Evolutionary conservation across 768 basidiomycete genomes (phyloP).

Genomic region (Boletus subparvulus): DNA sequence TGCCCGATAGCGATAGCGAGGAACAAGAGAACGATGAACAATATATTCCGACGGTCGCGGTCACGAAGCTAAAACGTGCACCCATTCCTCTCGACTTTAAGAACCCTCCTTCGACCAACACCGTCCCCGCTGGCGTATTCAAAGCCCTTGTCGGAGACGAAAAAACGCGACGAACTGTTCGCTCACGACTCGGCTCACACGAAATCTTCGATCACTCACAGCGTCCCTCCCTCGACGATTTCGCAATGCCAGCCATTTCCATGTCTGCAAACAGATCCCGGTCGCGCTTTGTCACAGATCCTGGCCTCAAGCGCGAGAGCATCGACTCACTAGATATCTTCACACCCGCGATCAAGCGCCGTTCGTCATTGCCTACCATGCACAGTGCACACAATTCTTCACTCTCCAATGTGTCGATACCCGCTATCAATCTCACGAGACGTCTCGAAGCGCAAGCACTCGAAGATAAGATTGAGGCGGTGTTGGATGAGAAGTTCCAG

Average conservation of each 20-base stretch:
- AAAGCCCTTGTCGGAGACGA: constrained; percentile 74
- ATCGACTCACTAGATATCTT: constrained; percentile 41
- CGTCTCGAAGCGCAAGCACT: constrained; percentile 59
- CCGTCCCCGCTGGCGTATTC: constrained; percentile 83
- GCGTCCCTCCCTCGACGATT: constrained; percentile 76
- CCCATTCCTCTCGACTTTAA: constrained; percentile 82
- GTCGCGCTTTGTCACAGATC: constrained; percentile 58
- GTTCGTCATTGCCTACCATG: constrained; percentile 59
- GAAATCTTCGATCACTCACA: constrained; percentile 70
- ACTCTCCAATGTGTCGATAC: constrained; percentile 43
- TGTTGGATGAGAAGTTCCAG: constrained; percentile 70
- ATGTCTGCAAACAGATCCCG: constrained; percentile 58
- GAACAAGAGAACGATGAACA: constrained; percentile 19
- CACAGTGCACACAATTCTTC: constrained; percentile 46
- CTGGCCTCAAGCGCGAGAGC: constrained; percentile 38
- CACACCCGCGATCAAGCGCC: constrained; percentile 44
- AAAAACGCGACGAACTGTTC: constrained; percentile 66
- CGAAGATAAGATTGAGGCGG: constrained; percentile 58
- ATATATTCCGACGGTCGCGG: constrained; percentile 12
- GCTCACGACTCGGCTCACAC: constrained; percentile 71
- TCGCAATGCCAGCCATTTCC: constrained; percentile 64
- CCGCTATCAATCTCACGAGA: constrained; percentile 51
- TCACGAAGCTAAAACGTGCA: constrained; percentile 54
- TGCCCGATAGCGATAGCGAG: constrained; percentile 2
- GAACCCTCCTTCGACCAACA: constrained; percentile 62